These are phyloP conservation scores for Pseudocercospora cruenta DNA, from an alignment of 2,329 filamentous ascomycete genomes.

Conservation along the genomic window DNA sequence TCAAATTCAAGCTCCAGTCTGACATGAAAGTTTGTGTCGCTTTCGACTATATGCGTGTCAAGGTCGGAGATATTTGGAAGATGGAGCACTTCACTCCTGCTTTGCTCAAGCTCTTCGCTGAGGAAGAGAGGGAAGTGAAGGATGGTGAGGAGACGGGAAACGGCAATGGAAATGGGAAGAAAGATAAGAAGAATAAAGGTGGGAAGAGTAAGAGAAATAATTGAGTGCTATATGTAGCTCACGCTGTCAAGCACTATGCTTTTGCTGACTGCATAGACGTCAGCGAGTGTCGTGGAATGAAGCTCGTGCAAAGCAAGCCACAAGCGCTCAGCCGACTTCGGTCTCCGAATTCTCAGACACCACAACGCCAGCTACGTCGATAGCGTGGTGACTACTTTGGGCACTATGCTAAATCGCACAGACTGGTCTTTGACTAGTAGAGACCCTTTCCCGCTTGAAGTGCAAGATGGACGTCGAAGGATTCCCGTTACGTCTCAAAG, in stretches of 20 bases:
- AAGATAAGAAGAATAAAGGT: constrained; percentile 33
- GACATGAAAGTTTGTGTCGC: constrained; percentile 71
- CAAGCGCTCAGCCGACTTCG: too few relatives aligned
- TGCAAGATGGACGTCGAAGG: not conserved
- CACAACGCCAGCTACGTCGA: too few relatives aligned
- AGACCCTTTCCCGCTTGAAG: not conserved
- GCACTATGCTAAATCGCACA: too few relatives aligned
- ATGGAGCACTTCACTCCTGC: constrained; percentile 66
- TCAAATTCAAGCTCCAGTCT: constrained; percentile 45
- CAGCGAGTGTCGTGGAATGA: too few relatives aligned
- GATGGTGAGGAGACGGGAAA: constrained; percentile 13
- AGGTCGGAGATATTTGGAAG: constrained; percentile 69
- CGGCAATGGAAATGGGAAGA: constrained; percentile 15
- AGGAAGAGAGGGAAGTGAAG: constrained; percentile 38
- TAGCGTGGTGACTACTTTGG: too few relatives aligned
- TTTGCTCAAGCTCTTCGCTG: constrained; percentile 60
- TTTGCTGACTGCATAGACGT: too few relatives aligned
- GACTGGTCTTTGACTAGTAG: not conserved
- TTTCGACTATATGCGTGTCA: constrained; percentile 78
- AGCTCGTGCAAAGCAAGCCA: too few relatives aligned
- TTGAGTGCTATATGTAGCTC: constrained; percentile 1
- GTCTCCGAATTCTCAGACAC: too few relatives aligned
- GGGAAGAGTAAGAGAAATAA: constrained; percentile 27
- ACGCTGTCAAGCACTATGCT: too few relatives aligned
- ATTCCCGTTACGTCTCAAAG: not conserved